Percentiles rank a stretch among this genome's conserved stretches.
Conservation (phyloP, 2,329 filamentous ascomycete species). For the Botrytis medusae region DNA sequence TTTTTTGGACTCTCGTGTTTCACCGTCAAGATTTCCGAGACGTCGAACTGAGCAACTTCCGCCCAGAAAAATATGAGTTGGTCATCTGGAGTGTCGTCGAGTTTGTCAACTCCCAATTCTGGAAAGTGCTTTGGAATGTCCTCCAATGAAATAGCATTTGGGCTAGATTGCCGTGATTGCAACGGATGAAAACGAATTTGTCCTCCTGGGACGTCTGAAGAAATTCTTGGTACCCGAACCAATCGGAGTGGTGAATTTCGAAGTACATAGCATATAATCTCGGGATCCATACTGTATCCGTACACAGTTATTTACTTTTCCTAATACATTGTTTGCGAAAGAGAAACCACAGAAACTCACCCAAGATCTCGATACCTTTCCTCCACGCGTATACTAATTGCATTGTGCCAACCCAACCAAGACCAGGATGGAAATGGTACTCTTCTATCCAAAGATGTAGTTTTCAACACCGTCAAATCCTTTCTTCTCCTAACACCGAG, state of each 20-base stretch:
- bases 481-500: background rate
- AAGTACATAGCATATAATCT: conserved; percentile 9
- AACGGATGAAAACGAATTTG: background rate
- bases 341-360: background rate
- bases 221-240: background rate
- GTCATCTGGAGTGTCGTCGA: background rate
- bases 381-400: background rate
- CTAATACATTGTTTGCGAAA: background rate
- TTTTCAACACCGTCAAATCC: background rate
- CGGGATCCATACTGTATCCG: background rate
- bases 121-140: background rate
- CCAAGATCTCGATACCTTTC: background rate
- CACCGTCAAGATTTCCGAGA: background rate
- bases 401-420: conserved; percentile 1
- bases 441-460: background rate
- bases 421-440: conserved; percentile 6
- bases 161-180: background rate
- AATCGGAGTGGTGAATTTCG: conserved; percentile 5
- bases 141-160: background rate
- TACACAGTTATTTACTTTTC: background rate
- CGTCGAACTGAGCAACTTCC: background rate
- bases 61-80: conserved; percentile 2
- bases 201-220: background rate
- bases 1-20: background rate
- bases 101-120: background rate